These are phyloP conservation scores for Xylaria hypoxylon DNA, from an alignment of 2,329 filamentous ascomycete species.

Conservation along the genomic window DNA sequence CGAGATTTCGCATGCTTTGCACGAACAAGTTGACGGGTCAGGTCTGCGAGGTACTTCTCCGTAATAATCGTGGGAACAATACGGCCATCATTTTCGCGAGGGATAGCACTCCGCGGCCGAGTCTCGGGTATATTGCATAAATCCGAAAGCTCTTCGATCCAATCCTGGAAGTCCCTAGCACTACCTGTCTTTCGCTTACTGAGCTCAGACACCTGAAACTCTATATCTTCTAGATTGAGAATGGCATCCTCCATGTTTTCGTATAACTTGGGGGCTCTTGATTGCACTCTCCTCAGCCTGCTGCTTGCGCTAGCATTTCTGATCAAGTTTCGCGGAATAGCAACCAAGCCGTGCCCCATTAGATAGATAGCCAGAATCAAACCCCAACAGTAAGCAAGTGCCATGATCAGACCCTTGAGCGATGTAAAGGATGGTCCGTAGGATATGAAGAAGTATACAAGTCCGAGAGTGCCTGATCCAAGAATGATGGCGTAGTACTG, in stretches of 20 bases:
- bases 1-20: constrained; percentile 85
- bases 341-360: constrained; percentile 96
- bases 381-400: constrained; percentile 93
- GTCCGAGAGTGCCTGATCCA: constrained; percentile 74
- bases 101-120: constrained; percentile 57
- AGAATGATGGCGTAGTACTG: constrained; percentile 88
- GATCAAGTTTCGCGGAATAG: constrained; percentile 85
- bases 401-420: constrained; percentile 89
- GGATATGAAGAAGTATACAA: constrained; percentile 85
- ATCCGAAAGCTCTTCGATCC: constrained; percentile 95
- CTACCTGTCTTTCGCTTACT: constrained; percentile 83
- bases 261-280: constrained; percentile 81
- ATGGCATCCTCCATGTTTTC: constrained; percentile 90
- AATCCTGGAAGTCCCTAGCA: constrained; percentile 82
- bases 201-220: constrained; percentile 82
- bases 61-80: constrained; percentile 85
- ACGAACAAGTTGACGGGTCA: constrained; percentile 84
- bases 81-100: constrained; percentile 58
- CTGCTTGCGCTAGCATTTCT: constrained; percentile 81
- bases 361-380: constrained; percentile 92
- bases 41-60: constrained; percentile 89
- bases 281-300: constrained; percentile 79
- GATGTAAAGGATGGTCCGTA: constrained; percentile 78
- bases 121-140: constrained; percentile 76
- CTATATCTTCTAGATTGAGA: constrained; percentile 81